Base-by-base conservation (phyloP, 139 green algal species). In the Chlorella sp. region DNA sequence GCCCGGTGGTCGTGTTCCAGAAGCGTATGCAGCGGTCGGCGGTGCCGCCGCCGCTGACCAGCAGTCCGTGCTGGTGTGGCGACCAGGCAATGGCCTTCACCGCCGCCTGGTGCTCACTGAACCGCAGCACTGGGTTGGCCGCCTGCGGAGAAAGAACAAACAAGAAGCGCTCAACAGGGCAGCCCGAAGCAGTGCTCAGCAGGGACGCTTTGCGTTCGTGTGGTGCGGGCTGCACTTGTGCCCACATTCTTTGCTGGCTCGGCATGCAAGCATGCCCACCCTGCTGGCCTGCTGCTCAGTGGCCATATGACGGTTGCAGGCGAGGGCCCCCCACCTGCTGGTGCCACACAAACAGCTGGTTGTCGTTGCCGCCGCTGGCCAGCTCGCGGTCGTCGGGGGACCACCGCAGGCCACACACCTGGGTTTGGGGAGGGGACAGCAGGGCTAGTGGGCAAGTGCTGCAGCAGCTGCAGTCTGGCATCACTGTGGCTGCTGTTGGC, bases 21-120 rank as follows among this genome's bases (percentile, higher is more conserved):
- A 99, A 99, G 38, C 94, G 93, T 55, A 99, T 98, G 92, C 93
- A 97, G 69, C 96, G 88, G 89, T 99, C 97, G 13, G 97, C 97
- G 13, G 97, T 99, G 79, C 97, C 97, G n/a, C 97, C 97, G 4
- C 97, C 97, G 30, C 88, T 95, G 4, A 96, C 97, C 34, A 99
- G 93, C 84, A 99, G 86, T 44, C 97, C 95, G 78, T 99, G 97
- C 90, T 98, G 95, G 90, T 99, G 97, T 2, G 97, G 97, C 18
- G 94, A 98, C 97, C 97, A 99, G 0, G 96, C 94, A 68, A 99
- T 98, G 39, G 97, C 97, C 90, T 98, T 98, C 28, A 99, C 96
- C 25, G 96, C 96, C 3, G 96, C 96, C 64, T 64, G 38, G 89
- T 98, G 96, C 44, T 97, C 92, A 7, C 39, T 83, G 78, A 95